phyloP scores from a whole-genome alignment of 495 filamentous ascomycete genomes.

The Neurospora tetraspora region DNA sequence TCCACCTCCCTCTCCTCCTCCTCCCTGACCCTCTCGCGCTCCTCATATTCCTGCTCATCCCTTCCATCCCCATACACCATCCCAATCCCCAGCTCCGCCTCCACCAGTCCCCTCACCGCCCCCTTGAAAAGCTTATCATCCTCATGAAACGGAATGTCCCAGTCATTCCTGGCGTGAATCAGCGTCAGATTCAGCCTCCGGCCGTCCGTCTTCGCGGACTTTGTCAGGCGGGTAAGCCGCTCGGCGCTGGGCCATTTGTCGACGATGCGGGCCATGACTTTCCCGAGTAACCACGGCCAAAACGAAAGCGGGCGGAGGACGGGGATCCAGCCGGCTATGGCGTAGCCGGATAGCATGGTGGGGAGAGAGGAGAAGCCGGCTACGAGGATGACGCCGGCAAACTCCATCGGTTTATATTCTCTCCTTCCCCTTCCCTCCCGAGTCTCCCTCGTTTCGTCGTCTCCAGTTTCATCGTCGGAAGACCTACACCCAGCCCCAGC shows the following conservation, averaged over 20 bases:
- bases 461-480: not conserved
- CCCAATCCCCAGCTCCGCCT: conserved; percentile 2
- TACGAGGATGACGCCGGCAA: conserved; percentile 64
- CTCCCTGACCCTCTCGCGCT: not conserved
- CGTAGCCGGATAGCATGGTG: conserved; percentile 51
- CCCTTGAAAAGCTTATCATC: conserved; percentile 46
- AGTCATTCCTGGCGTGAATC: conserved; percentile 66
- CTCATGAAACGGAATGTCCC: conserved; percentile 60
- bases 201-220: conserved; percentile 30
- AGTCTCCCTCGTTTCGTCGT: not conserved
- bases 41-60: conserved; percentile 19
- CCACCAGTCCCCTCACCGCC: conserved; percentile 42
- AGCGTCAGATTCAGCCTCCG: conserved; percentile 53
- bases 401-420: conserved; percentile 39
- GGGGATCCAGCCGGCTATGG: conserved; percentile 65
- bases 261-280: conserved; percentile 31
- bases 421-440: conserved; percentile 4
- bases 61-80: conserved; percentile 11
- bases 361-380: conserved; percentile 70
- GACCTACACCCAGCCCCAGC: not conserved
- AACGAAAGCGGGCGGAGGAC: conserved; percentile 59
- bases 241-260: conserved; percentile 44
- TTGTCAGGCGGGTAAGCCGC: conserved; percentile 33
- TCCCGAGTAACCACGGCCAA: conserved; percentile 32
- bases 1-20: conserved; percentile 16